These are phyloP conservation scores for Claviceps quebecensis DNA, from an alignment of 2,329 filamentous ascomycete species.

Conservation along the genomic window DNA sequence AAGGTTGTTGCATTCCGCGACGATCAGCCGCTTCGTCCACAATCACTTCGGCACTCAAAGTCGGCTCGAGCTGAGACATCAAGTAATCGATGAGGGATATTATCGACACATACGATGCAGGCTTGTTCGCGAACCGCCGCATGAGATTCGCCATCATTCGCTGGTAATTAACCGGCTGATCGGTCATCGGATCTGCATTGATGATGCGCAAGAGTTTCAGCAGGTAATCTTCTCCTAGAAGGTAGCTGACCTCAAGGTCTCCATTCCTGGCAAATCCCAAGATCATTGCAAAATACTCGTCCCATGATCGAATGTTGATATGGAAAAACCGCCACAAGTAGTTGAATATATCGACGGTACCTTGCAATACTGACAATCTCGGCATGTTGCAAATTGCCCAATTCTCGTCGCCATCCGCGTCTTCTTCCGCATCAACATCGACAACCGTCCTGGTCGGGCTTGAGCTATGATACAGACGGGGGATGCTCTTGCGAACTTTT, in stretches of 20 bases:
- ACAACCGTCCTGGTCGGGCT: not conserved
- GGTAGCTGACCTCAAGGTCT: conserved; percentile 36
- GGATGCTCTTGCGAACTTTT: conserved; percentile 34
- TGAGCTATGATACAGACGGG: conserved; percentile 30
- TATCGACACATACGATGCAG: conserved; percentile 38
- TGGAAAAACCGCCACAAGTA: conserved; percentile 51
- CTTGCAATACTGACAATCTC: conserved; percentile 13
- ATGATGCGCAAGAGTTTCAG: conserved; percentile 44
- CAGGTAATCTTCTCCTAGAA: conserved; percentile 50
- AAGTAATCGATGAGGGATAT: conserved; percentile 35
- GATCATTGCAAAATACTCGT: conserved; percentile 62
- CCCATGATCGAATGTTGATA: conserved; percentile 51
- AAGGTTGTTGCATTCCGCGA: conserved; percentile 19
- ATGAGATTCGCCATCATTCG: conserved; percentile 38
- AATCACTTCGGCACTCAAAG: conserved; percentile 20
- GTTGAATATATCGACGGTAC: conserved; percentile 33
- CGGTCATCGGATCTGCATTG: conserved; percentile 39
- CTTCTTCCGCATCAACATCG: conserved; percentile 12
- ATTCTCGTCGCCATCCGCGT: conserved; percentile 18
- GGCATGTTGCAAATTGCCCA: conserved; percentile 5
- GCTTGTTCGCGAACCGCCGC: conserved; percentile 34
- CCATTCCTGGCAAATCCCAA: conserved; percentile 51
- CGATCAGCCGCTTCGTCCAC: conserved; percentile 27
- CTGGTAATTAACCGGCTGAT: conserved; percentile 39
- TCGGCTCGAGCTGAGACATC: conserved; percentile 27